These are phyloP conservation scores for Exophiala spinifera DNA, from an alignment of 2,329 filamentous ascomycete genomes.

Conservation along the genomic window DNA sequence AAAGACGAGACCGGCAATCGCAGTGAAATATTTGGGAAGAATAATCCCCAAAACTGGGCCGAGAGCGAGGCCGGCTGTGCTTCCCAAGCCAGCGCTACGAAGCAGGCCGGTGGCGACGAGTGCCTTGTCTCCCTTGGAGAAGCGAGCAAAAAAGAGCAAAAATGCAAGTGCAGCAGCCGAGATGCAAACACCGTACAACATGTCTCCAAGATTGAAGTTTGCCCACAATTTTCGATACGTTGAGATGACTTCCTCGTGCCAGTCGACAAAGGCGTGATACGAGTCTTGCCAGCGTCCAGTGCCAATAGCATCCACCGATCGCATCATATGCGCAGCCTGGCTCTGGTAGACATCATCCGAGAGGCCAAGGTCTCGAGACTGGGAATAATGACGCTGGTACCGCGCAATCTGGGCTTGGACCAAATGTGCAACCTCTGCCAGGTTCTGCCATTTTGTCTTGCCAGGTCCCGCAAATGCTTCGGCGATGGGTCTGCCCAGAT, in stretches of 20 bases:
- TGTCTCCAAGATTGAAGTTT: constrained; percentile 81
- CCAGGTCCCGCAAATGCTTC: constrained; percentile 69
- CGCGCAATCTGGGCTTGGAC: constrained; percentile 81
- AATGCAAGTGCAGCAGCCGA: constrained; percentile 65
- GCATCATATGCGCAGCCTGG: constrained; percentile 25
- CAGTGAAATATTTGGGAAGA: constrained; percentile 15
- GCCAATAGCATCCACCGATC: constrained; percentile 19
- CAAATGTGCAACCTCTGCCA: constrained; percentile 73
- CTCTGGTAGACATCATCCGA: constrained; percentile 14
- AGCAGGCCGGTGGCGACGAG: constrained; percentile 55
- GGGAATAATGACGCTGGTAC: constrained; percentile 81
- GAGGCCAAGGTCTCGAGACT: constrained; percentile 24
- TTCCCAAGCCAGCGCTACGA: constrained; percentile 49
- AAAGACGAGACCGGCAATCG: constrained; percentile 32
- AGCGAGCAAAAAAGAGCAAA: constrained; percentile 69
- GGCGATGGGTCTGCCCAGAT: constrained; percentile 85
- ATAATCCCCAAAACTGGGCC: constrained; percentile 28
- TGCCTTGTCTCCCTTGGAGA: constrained; percentile 52
- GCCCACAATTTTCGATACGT: constrained; percentile 87
- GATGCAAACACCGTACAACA: constrained; percentile 74
- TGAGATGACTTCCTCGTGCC: constrained; percentile 73
- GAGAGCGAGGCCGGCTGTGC: constrained; percentile 41
- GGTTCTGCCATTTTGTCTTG: constrained; percentile 64
- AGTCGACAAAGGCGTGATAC: constrained; percentile 63
- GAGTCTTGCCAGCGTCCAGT: constrained; percentile 37